phyloP scores from a whole-genome alignment of 2,329 filamentous ascomycete genomes.

The Diaporthe destruens region DNA sequence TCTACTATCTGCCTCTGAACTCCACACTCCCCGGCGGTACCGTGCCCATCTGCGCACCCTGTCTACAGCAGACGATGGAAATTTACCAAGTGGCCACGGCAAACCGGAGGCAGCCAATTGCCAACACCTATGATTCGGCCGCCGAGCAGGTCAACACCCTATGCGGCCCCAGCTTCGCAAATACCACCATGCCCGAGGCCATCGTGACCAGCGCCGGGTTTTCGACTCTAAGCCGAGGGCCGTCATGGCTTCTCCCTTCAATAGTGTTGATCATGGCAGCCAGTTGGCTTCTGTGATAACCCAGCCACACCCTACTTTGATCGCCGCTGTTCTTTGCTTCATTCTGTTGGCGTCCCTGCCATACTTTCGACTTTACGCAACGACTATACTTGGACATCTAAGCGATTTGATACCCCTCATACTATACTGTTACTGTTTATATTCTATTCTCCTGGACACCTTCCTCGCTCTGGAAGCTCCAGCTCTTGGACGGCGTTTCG shows the following conservation, averaged over 20 bases:
- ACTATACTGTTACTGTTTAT: conserved; percentile 25
- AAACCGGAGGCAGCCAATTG: conserved; percentile 75
- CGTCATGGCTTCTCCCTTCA: conserved; percentile 19
- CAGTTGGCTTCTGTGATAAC: conserved; percentile 30
- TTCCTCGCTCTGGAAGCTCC: background rate
- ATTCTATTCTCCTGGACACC: conserved; percentile 12
- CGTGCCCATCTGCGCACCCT: conserved; percentile 80
- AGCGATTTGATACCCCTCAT: conserved; percentile 36
- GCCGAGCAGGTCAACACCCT: conserved; percentile 79
- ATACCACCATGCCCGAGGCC: conserved; percentile 62
- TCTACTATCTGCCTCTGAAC: conserved; percentile 90
- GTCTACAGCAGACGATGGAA: conserved; percentile 84
- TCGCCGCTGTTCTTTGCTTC: background rate
- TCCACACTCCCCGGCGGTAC: conserved; percentile 74
- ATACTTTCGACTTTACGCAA: conserved; percentile 12
- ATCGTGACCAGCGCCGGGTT: conserved; percentile 44
- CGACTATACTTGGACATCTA: conserved; percentile 31
- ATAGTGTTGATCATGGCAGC: conserved; percentile 14
- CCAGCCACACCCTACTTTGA: background rate
- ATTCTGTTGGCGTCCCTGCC: background rate
- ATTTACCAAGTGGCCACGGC: conserved; percentile 79
- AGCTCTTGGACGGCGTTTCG: conserved; percentile 26
- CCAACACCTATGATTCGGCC: conserved; percentile 76
- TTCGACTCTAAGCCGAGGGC: background rate
- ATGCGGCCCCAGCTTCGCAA: conserved; percentile 71